Evolutionary conservation across 2,329 filamentous ascomycete genomes (phyloP).

Genomic region (Fusarium dimerum): DNA sequence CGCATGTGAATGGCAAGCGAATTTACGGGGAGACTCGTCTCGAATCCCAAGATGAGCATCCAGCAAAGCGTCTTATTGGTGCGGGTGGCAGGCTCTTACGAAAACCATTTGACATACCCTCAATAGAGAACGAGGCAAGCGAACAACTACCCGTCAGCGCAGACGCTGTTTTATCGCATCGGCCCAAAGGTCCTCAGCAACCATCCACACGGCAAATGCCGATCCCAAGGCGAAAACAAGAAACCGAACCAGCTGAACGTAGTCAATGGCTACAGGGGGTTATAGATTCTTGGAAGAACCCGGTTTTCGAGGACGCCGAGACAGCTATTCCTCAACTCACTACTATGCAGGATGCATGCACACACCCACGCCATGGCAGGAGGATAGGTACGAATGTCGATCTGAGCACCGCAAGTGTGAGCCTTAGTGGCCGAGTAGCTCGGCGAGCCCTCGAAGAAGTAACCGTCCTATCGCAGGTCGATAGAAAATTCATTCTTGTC

Average conservation of each 20-base stretch:
- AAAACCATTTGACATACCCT: constrained; percentile 45
- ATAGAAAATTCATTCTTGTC: constrained; percentile 83
- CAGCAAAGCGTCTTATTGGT: constrained; percentile 37
- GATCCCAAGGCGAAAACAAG: neutral
- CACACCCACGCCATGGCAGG: constrained; percentile 4
- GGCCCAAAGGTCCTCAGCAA: neutral
- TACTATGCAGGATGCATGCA: neutral
- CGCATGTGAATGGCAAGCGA: constrained; percentile 1
- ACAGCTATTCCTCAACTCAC: constrained; percentile 44
- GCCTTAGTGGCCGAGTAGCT: constrained; percentile 53
- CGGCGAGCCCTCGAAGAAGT: constrained; percentile 61
- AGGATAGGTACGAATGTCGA: constrained; percentile 19
- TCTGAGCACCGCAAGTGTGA: constrained; percentile 33
- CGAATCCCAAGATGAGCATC: neutral
- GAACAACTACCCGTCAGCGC: neutral
- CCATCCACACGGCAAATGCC: neutral
- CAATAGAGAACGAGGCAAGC: constrained; percentile 7
- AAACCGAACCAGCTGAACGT: constrained; percentile 12
- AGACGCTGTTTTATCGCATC: neutral
- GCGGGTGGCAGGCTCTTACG: constrained; percentile 44
- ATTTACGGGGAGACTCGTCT: constrained; percentile 4
- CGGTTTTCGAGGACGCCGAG: constrained; percentile 63
- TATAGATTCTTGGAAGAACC: constrained; percentile 71
- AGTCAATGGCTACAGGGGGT: constrained; percentile 61
- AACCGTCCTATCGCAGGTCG: constrained; percentile 77